phyloP scores from a whole-genome alignment of 768 basidiomycete genomes.

The Boletales sp. region DNA sequence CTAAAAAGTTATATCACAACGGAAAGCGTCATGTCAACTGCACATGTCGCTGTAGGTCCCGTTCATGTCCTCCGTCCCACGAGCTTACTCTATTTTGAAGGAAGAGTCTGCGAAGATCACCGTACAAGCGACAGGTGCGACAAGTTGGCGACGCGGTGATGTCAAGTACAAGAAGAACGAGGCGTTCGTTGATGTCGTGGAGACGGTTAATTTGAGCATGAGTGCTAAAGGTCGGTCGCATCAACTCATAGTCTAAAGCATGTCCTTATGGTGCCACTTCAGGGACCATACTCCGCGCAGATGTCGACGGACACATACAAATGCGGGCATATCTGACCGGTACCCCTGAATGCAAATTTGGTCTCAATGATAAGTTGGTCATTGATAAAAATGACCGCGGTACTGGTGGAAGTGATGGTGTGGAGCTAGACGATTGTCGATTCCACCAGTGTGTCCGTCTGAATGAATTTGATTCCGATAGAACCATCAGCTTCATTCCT shows the following conservation, averaged over 20 bases:
- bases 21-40: conserved; percentile 86
- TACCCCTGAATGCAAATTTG: conserved; percentile 98
- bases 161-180: conserved; percentile 99
- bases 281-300: conserved; percentile 91
- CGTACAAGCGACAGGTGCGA: conserved; percentile 93
- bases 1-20: conserved; percentile 98
- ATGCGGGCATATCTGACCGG: conserved; percentile 98
- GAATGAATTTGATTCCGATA: conserved; percentile 88
- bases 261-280: conserved; percentile 2
- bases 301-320: conserved; percentile 96
- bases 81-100: conserved; percentile 36
- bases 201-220: conserved; percentile 95
- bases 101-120: conserved; percentile 98
- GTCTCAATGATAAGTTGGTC: conserved; percentile 96
- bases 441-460: conserved; percentile 98
- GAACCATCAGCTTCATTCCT: conserved; percentile 96
- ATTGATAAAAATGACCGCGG: conserved; percentile 77
- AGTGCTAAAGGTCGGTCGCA: conserved; percentile 73
- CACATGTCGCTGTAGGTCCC: conserved; percentile 71
- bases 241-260: background rate
- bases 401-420: conserved; percentile 59
- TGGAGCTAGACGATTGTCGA: conserved; percentile 96
- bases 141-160: conserved; percentile 91
- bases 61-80: background rate
- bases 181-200: conserved; percentile 99